A percentile compares a stretch with the other conserved stretches of the same genome.
phyloP scores from a whole-genome alignment of 495 filamentous ascomycete species.

The Penicillium paxilli region DNA sequence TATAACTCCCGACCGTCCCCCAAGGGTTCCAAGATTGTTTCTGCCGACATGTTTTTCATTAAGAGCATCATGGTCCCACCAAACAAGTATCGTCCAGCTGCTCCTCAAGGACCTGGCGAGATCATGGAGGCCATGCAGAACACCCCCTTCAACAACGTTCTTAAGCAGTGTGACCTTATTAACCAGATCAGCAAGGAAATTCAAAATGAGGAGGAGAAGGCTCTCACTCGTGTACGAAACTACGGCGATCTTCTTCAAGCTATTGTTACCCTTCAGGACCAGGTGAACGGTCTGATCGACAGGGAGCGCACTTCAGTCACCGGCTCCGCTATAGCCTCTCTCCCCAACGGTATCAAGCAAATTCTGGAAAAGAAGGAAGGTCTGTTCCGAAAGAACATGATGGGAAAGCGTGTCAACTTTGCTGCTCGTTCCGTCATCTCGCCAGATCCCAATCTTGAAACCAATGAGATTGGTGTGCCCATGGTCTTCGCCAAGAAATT shows the following conservation, averaged over 20 bases:
- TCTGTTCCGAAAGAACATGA: conserved; percentile 98
- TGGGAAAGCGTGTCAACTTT: conserved; percentile 99
- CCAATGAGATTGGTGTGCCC: conserved; percentile 96
- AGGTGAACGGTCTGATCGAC: conserved; percentile 89
- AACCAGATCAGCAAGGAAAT: conserved; percentile 76
- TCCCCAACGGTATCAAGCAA: conserved; percentile 82
- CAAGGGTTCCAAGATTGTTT: conserved; percentile 51
- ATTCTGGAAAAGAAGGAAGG: conserved; percentile 99
- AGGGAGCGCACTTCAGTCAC: conserved; percentile 77
- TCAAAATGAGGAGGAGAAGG: conserved; percentile 44
- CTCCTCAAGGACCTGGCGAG: conserved; percentile 71
- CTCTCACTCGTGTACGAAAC: conserved; percentile 43
- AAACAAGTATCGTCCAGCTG: conserved; percentile 88
- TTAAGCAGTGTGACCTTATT: conserved; percentile 68
- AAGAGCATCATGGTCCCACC: conserved; percentile 82
- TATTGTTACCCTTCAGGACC: conserved; percentile 81
- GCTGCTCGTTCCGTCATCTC: conserved; percentile 97
- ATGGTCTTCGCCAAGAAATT: conserved; percentile 95
- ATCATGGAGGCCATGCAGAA: conserved; percentile 88
- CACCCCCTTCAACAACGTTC: conserved; percentile 74
- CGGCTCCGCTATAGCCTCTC: conserved; percentile 55
- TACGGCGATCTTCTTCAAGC: conserved; percentile 66
- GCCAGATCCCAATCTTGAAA: conserved; percentile 97
- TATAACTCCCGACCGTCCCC: conserved; percentile 70
- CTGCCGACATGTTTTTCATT: conserved; percentile 91